phyloP scores from a whole-genome alignment of 169 alveolate genomes.

The Theileria sp. region DNA sequence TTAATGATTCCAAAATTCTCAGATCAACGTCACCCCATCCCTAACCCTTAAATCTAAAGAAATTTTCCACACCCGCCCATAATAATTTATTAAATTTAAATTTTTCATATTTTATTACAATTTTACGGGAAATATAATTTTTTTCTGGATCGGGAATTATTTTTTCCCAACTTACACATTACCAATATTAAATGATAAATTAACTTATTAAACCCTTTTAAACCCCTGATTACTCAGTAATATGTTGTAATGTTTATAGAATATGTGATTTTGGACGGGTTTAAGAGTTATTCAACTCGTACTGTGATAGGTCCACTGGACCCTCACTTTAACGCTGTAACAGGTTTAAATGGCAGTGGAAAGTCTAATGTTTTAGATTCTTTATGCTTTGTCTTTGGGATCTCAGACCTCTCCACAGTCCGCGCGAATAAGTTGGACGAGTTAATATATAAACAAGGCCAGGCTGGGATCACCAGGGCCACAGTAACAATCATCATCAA shows the following conservation, averaged over 20 bases:
- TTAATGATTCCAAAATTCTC: neutral
- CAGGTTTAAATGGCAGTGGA: slow-evolving; percentile 99
- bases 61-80: neutral
- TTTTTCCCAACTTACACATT: neutral
- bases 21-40: slow-evolving; percentile 5
- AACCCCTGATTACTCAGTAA: too few species aligned
- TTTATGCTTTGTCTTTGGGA: slow-evolving; percentile 95
- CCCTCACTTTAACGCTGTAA: slow-evolving; percentile 97
- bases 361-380: slow-evolving; percentile 98
- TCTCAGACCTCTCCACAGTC: slow-evolving; percentile 82
- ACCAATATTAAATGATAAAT: neutral
- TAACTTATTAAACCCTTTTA: neutral
- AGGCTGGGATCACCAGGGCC: slow-evolving; percentile 97
- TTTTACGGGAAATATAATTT: too few species aligned
- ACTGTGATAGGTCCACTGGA: slow-evolving; percentile 91
- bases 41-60: neutral
- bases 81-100: too few species aligned
- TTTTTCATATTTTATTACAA: too few species aligned
- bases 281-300: slow-evolving; percentile 91
- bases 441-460: slow-evolving; percentile 97
- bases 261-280: slow-evolving; percentile 93
- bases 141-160: too few species aligned
- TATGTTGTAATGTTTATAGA: slow-evolving; percentile 90
- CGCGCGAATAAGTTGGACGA: slow-evolving; percentile 94
- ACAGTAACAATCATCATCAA: slow-evolving; percentile 95